phyloP scores from a whole-genome alignment of 2,329 filamentous ascomycete genomes.

The Leptographium radiaticola region DNA sequence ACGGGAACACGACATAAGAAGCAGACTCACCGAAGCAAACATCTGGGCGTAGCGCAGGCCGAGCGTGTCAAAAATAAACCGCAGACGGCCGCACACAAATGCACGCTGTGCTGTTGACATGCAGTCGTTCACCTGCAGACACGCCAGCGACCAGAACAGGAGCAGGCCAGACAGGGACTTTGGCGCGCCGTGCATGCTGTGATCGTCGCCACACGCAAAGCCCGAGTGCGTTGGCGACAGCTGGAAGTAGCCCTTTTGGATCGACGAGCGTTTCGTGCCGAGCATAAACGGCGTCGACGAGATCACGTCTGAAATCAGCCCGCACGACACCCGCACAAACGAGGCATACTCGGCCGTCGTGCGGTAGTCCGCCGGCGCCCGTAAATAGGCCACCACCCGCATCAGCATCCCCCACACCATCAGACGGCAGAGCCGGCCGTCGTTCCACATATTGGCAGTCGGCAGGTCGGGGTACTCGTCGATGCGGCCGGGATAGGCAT shows the following conservation, averaged over 20 bases:
- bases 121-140: constrained; percentile 41
- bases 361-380: constrained; percentile 45
- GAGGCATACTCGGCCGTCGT: constrained; percentile 49
- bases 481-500: constrained; percentile 46
- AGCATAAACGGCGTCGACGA: constrained; percentile 47
- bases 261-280: constrained; percentile 21
- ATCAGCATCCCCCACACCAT: constrained; percentile 42
- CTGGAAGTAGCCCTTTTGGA: not conserved
- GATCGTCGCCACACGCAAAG: constrained; percentile 33
- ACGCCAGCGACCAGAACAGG: constrained; percentile 43
- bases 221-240: constrained; percentile 14
- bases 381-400: constrained; percentile 46
- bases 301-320: constrained; percentile 44
- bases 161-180: constrained; percentile 47
- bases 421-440: constrained; percentile 37
- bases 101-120: constrained; percentile 44
- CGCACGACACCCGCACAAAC: constrained; percentile 34
- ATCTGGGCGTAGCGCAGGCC: constrained; percentile 46
- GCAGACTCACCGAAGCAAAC: constrained; percentile 34
- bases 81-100: constrained; percentile 40
- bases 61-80: constrained; percentile 39
- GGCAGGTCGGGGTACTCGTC: constrained; percentile 46
- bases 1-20: no score
- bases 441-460: constrained; percentile 43
- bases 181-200: constrained; percentile 23